A percentile compares a stretch with the other conserved stretches of the same genome.
phyloP scores from a whole-genome alignment of 1,284 basidiomycete species.

The Porogramme epimiltina region DNA sequence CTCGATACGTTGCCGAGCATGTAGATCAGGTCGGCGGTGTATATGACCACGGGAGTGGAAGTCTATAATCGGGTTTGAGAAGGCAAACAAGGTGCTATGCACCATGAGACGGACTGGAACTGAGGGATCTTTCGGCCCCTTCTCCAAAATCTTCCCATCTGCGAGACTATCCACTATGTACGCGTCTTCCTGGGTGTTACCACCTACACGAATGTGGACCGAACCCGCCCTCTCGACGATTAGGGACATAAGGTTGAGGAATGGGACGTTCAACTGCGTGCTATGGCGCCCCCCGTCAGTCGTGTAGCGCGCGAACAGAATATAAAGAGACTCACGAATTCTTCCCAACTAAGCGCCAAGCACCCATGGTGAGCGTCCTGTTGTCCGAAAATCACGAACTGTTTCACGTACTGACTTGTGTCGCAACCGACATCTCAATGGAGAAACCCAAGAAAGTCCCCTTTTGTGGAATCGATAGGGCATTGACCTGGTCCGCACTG shows the following conservation, averaged over 20 bases:
- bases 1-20: slow-evolving; percentile 43
- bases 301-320: neutral
- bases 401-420: slow-evolving; percentile 43
- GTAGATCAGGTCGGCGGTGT: slow-evolving; percentile 44
- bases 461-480: slow-evolving; percentile 52
- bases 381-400: no score
- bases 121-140: slow-evolving; percentile 25
- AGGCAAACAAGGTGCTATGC: no score
- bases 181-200: slow-evolving; percentile 68
- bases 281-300: slow-evolving; percentile 28
- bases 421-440: slow-evolving; percentile 71
- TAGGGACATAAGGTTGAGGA: slow-evolving; percentile 73
- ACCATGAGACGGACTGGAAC: slow-evolving; percentile 6
- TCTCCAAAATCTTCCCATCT: slow-evolving; percentile 50
- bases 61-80: slow-evolving; percentile 23
- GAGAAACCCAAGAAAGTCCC: slow-evolving; percentile 73
- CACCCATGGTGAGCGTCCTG: neutral
- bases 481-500: slow-evolving; percentile 4
- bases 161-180: slow-evolving; percentile 44
- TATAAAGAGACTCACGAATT: slow-evolving; percentile 14
- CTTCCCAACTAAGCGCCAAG: slow-evolving; percentile 8
- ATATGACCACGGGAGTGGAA: slow-evolving; percentile 43
- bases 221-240: slow-evolving; percentile 56
- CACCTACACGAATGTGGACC: slow-evolving; percentile 66
- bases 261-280: slow-evolving; percentile 54